A percentile compares a stretch with the other conserved stretches of the same genome.
Conservation (phyloP, 305 asterid genomes). For the Ajuga reptans region DNA sequence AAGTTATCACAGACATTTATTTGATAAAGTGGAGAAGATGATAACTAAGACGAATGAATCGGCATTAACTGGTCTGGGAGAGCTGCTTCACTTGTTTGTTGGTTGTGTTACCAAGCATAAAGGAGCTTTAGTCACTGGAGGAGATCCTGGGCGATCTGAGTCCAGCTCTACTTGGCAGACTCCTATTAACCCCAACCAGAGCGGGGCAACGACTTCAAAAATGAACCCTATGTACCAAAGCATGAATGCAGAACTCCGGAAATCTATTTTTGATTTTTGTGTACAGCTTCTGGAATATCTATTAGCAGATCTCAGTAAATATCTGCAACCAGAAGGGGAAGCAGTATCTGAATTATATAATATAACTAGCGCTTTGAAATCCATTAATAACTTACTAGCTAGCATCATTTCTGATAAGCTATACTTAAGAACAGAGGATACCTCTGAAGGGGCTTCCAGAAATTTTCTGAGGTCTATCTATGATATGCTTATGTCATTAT, state of each 20-base stretch:
- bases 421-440: constrained; percentile 63
- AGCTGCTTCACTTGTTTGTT: constrained; percentile 64
- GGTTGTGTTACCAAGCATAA: constrained; percentile 48
- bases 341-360: constrained; percentile 29
- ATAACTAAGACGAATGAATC: constrained; percentile 43
- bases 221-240: constrained; percentile 26
- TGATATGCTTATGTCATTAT: constrained; percentile 43
- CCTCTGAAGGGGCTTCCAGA: constrained; percentile 63
- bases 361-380: constrained; percentile 42
- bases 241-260: constrained; percentile 53
- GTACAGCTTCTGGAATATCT: constrained; percentile 63
- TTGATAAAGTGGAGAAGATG: constrained; percentile 68
- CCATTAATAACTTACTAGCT: constrained; percentile 56
- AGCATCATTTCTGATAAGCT: constrained; percentile 47
- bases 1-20: constrained; percentile 84
- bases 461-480: constrained; percentile 59
- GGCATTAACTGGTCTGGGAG: constrained; percentile 62
- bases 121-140: constrained; percentile 35
- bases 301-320: constrained; percentile 41
- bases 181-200: constrained; percentile 18
- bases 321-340: constrained; percentile 35
- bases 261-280: constrained; percentile 54
- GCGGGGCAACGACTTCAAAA: constrained; percentile 23
- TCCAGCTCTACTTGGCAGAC: constrained; percentile 16
- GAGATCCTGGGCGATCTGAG: constrained; percentile 27